phyloP scores from a whole-genome alignment of 352 stramenopile genomes.

The Globisporangium polare region DNA sequence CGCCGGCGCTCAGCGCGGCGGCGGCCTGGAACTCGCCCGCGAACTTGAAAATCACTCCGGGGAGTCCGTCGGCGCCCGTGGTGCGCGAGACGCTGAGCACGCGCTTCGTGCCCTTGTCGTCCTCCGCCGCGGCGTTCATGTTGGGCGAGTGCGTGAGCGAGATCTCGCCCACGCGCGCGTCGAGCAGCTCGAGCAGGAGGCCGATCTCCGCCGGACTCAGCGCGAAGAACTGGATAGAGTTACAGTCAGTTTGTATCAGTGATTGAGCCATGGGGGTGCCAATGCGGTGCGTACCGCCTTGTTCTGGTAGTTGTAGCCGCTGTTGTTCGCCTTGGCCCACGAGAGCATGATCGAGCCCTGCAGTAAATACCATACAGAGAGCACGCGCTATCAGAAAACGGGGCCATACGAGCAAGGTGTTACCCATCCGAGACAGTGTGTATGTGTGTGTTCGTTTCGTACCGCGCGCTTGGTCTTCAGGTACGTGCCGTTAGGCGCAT shows the following conservation, averaged over 20 bases:
- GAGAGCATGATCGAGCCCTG: conserved; percentile 82
- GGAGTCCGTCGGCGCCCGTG: conserved; percentile 40
- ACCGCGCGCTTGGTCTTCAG: conserved; percentile 81
- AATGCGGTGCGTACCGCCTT: conserved; percentile 56
- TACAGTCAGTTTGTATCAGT: not conserved
- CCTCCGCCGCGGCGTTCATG: conserved; percentile 59
- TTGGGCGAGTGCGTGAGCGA: conserved; percentile 76
- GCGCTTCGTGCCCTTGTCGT: conserved; percentile 37
- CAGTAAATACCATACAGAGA: not conserved
- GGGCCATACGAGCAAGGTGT: not conserved
- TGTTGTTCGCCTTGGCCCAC: conserved; percentile 69
- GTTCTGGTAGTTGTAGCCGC: conserved; percentile 76
- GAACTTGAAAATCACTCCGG: conserved; percentile 54
- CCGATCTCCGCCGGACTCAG: conserved; percentile 75
- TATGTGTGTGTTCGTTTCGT: conserved; percentile 10
- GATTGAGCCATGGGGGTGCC: no score
- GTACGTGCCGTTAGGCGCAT: conserved; percentile 48
- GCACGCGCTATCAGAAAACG: not conserved
- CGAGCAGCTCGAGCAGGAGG: conserved; percentile 71
- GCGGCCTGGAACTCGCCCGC: conserved; percentile 44
- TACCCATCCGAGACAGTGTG: no score
- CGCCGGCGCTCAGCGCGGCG: conserved; percentile 61
- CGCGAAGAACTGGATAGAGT: conserved; percentile 61
- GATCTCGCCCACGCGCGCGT: conserved; percentile 56
- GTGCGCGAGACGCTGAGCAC: conserved; percentile 47